phyloP scores from a whole-genome alignment of 176 grass and related monocot genomes.

The Carex scoparia region DNA sequence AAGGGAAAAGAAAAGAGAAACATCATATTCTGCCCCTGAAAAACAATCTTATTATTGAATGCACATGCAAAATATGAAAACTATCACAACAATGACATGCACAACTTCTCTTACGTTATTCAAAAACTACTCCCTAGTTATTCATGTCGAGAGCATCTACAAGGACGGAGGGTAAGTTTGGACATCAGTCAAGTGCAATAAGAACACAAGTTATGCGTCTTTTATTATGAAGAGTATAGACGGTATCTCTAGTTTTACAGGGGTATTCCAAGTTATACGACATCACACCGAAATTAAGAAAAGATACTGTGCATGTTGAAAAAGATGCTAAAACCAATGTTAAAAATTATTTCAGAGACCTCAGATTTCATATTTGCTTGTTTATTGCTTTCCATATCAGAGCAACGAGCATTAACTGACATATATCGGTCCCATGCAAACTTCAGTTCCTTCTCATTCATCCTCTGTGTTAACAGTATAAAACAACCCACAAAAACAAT shows the following conservation, averaged over 20 bases:
- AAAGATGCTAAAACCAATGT: not conserved
- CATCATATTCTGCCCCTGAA: not conserved
- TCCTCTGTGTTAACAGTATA: constrained; percentile 51
- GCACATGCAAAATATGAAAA: not conserved
- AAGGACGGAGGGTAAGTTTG: not conserved
- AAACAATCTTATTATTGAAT: not conserved
- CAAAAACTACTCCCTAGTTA: not conserved
- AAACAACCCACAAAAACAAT: constrained; percentile 1
- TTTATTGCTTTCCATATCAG: constrained; percentile 71
- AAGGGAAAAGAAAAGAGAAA: not conserved
- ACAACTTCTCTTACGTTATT: not conserved
- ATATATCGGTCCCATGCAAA: constrained; percentile 61
- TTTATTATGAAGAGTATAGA: not conserved
- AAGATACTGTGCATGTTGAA: not conserved
- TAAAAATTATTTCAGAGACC: constrained; percentile 38
- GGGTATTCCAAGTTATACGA: not conserved
- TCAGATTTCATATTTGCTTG: constrained; percentile 56
- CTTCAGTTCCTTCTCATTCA: constrained; percentile 56
- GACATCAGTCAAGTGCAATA: not conserved
- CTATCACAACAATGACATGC: not conserved
- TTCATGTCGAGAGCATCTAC: not conserved
- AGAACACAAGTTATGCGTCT: not conserved
- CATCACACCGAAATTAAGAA: constrained; percentile 1
- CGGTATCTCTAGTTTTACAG: not conserved
- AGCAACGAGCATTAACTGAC: constrained; percentile 52